Percentiles rank a stretch among this genome's conserved stretches.
Evolutionary conservation across 257 asterid species (phyloP).

Genomic region (Solanum arcanum): DNA sequence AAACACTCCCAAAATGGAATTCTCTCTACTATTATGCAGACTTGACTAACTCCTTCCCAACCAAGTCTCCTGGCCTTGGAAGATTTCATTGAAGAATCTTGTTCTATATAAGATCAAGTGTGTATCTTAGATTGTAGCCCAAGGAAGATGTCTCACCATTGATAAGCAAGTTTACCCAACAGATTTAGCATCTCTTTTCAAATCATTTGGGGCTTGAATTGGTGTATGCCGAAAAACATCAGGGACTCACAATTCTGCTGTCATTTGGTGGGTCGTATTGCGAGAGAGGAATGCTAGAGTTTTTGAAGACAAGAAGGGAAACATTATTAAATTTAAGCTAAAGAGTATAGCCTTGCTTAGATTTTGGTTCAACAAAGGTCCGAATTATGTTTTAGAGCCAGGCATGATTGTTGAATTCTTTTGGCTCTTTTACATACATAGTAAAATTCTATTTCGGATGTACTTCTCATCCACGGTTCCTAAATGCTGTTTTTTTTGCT

Average conservation of each 20-base stretch:
- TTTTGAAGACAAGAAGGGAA: not conserved
- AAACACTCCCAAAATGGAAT: not conserved
- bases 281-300: not conserved
- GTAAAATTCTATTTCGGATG: not conserved
- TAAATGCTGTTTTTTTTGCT: not conserved
- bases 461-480: not conserved
- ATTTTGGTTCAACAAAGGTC: not conserved
- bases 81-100: not conserved
- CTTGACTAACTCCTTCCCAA: not conserved
- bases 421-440: not conserved
- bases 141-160: not conserved
- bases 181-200: not conserved
- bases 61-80: not conserved
- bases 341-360: not conserved
- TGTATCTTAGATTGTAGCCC: not conserved
- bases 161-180: not conserved
- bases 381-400: not conserved
- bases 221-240: not conserved
- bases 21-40: not conserved
- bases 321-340: not conserved
- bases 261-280: not conserved
- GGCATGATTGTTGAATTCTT: not conserved
- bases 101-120: not conserved
- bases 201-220: not conserved
- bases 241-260: not conserved